A percentile compares a stretch with the other conserved stretches of the same genome.
phyloP scores from a whole-genome alignment of 371 early-diverging fungal species.

The Actinomucor elegans region DNA sequence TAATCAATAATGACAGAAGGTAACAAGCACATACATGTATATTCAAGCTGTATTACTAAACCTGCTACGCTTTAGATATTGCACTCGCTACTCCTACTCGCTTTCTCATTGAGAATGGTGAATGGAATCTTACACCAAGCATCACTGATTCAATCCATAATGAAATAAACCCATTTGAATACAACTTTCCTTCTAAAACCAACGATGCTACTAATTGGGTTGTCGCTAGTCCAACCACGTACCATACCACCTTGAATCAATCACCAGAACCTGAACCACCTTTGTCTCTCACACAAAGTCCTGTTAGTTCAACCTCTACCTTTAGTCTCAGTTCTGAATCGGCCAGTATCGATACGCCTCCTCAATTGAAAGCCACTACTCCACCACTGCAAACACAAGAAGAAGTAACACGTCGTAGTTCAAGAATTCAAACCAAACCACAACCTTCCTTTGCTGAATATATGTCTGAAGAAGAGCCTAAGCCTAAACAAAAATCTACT shows the following conservation, averaged over 20 bases:
- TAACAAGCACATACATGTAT: neutral
- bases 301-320: slow-evolving; percentile 11
- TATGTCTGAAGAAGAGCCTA: neutral
- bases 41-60: neutral
- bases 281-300: slow-evolving; percentile 26
- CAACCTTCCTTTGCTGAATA: neutral
- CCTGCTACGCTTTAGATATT: neutral
- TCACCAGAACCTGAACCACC: slow-evolving; percentile 16
- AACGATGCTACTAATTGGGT: neutral
- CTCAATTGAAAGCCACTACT: neutral
- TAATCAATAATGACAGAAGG: slow-evolving; percentile 15
- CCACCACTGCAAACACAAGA: neutral
- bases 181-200: slow-evolving; percentile 8
- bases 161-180: slow-evolving; percentile 38
- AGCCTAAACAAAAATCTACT: neutral
- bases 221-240: neutral
- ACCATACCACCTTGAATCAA: neutral
- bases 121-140: slow-evolving; percentile 30
- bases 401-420: neutral
- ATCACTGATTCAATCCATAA: slow-evolving; percentile 10
- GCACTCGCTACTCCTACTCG: slow-evolving; percentile 35
- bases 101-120: slow-evolving; percentile 32
- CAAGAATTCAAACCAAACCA: slow-evolving; percentile 5
- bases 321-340: neutral
- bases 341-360: neutral